A percentile compares a stretch with the other conserved stretches of the same genome.
Conservation (phyloP, 2,329 filamentous ascomycete species). For the Xylaria sp. region DNA sequence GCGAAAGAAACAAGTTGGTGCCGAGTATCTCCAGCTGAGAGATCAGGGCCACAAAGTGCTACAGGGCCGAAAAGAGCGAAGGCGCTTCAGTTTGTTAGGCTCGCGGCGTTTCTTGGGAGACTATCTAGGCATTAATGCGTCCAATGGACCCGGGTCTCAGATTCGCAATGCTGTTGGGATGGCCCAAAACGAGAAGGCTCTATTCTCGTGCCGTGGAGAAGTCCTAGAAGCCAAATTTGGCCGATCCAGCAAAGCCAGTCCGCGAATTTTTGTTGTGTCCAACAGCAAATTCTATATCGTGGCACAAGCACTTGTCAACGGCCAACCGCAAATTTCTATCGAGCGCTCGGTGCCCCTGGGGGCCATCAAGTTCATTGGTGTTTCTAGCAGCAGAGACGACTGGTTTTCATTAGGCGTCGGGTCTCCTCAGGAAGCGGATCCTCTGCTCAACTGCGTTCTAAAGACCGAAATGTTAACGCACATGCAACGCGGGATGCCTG, state of each 20-base stretch:
- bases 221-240: conserved; percentile 94
- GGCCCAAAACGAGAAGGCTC: conserved; percentile 74
- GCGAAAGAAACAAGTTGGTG: conserved; percentile 90
- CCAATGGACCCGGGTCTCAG: conserved; percentile 80
- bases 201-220: conserved; percentile 94
- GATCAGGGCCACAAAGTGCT: conserved; percentile 88
- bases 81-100: conserved; percentile 89
- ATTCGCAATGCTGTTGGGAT: conserved; percentile 80
- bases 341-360: conserved; percentile 86
- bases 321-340: conserved; percentile 80
- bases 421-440: conserved; percentile 91
- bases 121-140: conserved; percentile 88
- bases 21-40: conserved; percentile 87
- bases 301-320: conserved; percentile 82
- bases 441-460: conserved; percentile 90
- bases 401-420: conserved; percentile 95
- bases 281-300: conserved; percentile 89
- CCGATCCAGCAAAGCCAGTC: conserved; percentile 91
- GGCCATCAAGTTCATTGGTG: conserved; percentile 86
- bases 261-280: conserved; percentile 85
- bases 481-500: conserved; percentile 81
- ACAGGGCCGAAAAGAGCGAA: conserved; percentile 86
- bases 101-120: conserved; percentile 94
- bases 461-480: conserved; percentile 99
- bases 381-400: conserved; percentile 86